These are phyloP conservation scores for Gautieria morchelliformis DNA, from an alignment of 768 basidiomycete genomes.

Conservation along the genomic window DNA sequence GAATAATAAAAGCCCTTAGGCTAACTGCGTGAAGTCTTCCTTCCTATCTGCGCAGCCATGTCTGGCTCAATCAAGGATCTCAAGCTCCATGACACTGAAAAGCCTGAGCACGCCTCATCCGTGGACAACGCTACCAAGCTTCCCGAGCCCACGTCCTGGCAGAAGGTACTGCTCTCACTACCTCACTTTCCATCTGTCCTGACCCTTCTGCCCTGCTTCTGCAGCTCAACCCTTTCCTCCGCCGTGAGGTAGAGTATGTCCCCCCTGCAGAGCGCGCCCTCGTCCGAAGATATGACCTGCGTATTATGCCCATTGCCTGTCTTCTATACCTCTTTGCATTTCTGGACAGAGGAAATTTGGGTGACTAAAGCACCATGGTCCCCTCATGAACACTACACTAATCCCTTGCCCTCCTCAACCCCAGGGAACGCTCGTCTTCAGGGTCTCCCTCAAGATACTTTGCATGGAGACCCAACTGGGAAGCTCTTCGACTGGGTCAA, in stretches of 20 bases:
- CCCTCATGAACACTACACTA: not conserved
- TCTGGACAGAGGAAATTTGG: conserved; percentile 70
- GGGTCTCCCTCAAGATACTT: conserved; percentile 51
- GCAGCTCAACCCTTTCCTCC: conserved; percentile 1
- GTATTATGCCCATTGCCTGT: conserved; percentile 10
- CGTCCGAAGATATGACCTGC: conserved; percentile 9
- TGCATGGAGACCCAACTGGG: conserved; percentile 62
- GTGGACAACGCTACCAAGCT: not conserved
- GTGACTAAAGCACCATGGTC: not conserved
- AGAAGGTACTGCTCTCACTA: no score
- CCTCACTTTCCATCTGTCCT: no score
- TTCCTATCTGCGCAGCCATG: not conserved
- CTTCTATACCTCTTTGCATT: conserved; percentile 22
- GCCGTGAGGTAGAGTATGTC: not conserved
- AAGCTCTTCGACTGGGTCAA: conserved; percentile 70
- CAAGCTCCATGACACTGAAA: not conserved
- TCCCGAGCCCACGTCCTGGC: not conserved
- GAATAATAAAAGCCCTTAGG: no score
- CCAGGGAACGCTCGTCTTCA: conserved; percentile 62
- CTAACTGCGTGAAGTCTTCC: not conserved
- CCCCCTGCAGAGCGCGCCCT: conserved; percentile 2
- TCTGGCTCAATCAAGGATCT: not conserved
- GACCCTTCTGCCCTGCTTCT: not conserved
- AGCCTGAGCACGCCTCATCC: not conserved
- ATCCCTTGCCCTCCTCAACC: not conserved